Evolutionary conservation across 1,284 basidiomycete species (phyloP).

Genomic region (Leccinum subrobustum): DNA sequence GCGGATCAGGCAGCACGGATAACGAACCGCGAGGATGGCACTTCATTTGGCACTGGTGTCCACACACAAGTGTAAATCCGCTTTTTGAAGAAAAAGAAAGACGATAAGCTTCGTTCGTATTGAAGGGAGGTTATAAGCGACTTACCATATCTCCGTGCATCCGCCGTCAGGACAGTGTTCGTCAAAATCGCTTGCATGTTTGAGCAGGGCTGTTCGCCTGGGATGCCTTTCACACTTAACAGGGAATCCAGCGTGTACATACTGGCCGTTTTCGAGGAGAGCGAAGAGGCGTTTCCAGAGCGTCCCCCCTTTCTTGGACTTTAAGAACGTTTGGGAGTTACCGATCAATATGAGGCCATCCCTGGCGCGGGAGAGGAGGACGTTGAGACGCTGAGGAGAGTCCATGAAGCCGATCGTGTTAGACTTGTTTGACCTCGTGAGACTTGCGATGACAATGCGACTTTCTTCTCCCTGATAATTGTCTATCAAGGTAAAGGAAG

Average conservation of each 20-base stretch:
- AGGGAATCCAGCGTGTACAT: conserved; percentile 57
- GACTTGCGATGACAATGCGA: conserved; percentile 54
- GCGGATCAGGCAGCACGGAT: conserved; percentile 11
- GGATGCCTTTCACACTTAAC: conserved; percentile 53
- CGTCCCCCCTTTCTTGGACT: conserved; percentile 48
- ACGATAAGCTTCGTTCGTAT: neutral
- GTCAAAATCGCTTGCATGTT: conserved; percentile 47
- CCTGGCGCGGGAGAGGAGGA: conserved; percentile 59
- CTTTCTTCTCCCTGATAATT: conserved; percentile 67
- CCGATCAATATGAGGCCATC: conserved; percentile 60
- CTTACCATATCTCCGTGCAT: conserved; percentile 53
- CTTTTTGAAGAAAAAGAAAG: neutral
- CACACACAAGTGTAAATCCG: conserved; percentile 33
- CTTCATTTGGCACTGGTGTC: conserved; percentile 49
- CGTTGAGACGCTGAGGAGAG: conserved; percentile 59
- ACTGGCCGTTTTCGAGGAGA: conserved; percentile 38
- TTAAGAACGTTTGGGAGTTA: conserved; percentile 52
- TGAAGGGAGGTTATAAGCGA: neutral
- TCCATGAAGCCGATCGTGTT: conserved; percentile 64
- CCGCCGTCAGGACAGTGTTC: conserved; percentile 55
- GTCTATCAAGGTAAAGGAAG: conserved; percentile 33
- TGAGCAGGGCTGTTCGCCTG: conserved; percentile 37
- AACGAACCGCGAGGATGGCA: conserved; percentile 40
- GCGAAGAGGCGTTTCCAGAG: conserved; percentile 49
- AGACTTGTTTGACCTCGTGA: conserved; percentile 52